A percentile compares a stretch with the other conserved stretches of the same genome.
Conservation (phyloP, 495 filamentous ascomycete genomes). For the Penicillium fimorum region DNA sequence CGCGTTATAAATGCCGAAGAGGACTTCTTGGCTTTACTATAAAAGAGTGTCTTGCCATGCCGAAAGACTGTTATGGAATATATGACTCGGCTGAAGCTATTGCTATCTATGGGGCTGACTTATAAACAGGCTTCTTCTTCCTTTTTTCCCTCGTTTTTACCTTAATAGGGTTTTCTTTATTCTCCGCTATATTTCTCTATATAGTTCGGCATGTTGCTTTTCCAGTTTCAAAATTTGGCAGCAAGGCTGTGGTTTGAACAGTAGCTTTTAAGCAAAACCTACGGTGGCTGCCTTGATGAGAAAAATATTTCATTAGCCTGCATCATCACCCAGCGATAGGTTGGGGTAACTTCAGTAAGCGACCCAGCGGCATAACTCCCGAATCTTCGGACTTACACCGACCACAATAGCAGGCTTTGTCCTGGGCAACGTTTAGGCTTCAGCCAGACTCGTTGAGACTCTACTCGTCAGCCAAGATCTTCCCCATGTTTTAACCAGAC, state of each 20-base stretch:
- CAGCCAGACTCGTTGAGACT: neutral
- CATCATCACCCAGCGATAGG: neutral
- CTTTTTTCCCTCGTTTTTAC: neutral
- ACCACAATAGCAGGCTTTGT: neutral
- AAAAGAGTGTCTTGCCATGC: neutral
- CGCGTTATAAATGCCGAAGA: neutral
- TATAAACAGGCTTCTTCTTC: neutral
- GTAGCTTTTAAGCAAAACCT: neutral
- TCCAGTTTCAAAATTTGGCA: neutral
- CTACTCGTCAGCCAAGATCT: conserved; percentile 22
- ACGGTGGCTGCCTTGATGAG: neutral
- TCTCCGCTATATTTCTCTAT: neutral
- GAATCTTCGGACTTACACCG: conserved; percentile 24
- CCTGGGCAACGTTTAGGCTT: neutral
- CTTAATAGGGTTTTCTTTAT: neutral
- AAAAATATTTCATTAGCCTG: neutral
- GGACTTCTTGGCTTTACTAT: neutral
- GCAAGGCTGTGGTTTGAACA: neutral
- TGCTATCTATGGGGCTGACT: neutral
- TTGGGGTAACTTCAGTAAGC: neutral
- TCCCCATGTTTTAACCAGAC: conserved; percentile 5
- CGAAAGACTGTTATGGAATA: neutral
- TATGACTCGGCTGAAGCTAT: neutral
- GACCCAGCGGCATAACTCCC: conserved; percentile 7
- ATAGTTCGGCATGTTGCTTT: neutral